Evolutionary conservation across 2,329 filamentous ascomycete species (phyloP), one percentile per base, ranked within the genome.

Genomic region (Orbilia brochopaga): DNA sequence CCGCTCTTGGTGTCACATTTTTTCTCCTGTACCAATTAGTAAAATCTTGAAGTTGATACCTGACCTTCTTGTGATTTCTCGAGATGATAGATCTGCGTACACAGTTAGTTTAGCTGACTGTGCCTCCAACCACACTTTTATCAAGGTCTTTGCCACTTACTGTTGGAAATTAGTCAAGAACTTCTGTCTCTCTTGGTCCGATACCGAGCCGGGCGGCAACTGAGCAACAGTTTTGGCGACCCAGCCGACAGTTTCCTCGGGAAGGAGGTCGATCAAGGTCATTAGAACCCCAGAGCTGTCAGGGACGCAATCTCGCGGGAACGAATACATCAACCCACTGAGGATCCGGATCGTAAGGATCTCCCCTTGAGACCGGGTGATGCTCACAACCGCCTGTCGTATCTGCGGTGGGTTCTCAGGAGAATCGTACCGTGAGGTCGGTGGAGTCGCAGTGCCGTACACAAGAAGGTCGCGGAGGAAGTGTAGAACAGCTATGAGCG

Each of bases 271-370:
- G 78, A 99, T 96, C 74, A 97, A 83, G 2, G 89, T 88, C 70
- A 99, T 86, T 58, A 99, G 81, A n/a, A 96, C 91, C 2, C 92
- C 92, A 54, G 91, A 96, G 15, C 92, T 92, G 78, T 99, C 94
- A 0, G 92, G 88, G 78, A 97, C 96, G 81, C 92, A 97, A 79
- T 97, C 94, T 48, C 90, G 87, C 0, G 94, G 95, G 81, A 99
- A 99, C 0, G 90, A 95, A 79, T 97, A 97, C 93, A 99, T 97
- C 92, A 99, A 96, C 70, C 94, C 94, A 0, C 92, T 94, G 82
- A 99, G 84, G 66, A 96, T 88, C 74, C 92, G 90, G 80, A 96
- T 93, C 6, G 94, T 88, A 27, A 99, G 83, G 63, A 87, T 82
- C 77, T 91, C 88, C 40, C 94, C 92, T 74, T 92, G 87, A 0